Base-by-base conservation (phyloP, 2,329 filamentous ascomycete genomes). In the Colletotrichum aenigma region DNA sequence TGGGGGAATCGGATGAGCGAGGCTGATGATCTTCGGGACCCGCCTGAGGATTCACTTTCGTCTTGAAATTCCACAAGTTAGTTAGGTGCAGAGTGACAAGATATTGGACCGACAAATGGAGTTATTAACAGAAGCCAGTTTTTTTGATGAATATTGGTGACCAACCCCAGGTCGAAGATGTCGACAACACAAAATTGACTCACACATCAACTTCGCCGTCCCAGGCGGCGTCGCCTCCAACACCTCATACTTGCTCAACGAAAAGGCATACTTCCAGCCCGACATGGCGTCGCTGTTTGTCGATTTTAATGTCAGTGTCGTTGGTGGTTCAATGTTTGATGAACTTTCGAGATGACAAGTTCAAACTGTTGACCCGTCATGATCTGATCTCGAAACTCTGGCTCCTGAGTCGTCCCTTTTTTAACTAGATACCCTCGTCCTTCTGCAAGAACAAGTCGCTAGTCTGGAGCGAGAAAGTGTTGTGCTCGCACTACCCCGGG, bases 1-100 rank as follows among this genome's bases (percentile, higher is more conserved):
- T 76, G 34, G 2, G 82, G 81, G 62, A 76, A 78, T 28, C 76
- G 75, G 18, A 78, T 70, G 38, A 81, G 66, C n/a, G 72, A 71
- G 16, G 9, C 32, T 34, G 70, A 62, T 26, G 58, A 70, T 30
- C 52, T 30, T 62, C 16, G 32, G 34, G 68, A 71, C 10, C 43
- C 58, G 55, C 66, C 26, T 3, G 69, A 18, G 56, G 75, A 43
- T 30, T 71, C 64, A 7, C 65, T 56, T n/a, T 67, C 52, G 32
- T n/a, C 62, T 66, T n/a, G 3, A 48, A n/a, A 48, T 12, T 43
- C 0, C 2, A 3, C 2, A 0, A 2, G 38, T 48, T 21, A 48
- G 38, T 43, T 18, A 7, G 3, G 13, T 36, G 34, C 34, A 16
- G 34, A 36, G 13, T 15, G 3, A 36, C 32, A 36, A 15, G 34